Percentiles rank a stretch among this genome's conserved stretches.
These are phyloP conservation scores for Sisymbrium altissimum DNA, from an alignment of 345 rosid species.

Conservation along the genomic window DNA sequence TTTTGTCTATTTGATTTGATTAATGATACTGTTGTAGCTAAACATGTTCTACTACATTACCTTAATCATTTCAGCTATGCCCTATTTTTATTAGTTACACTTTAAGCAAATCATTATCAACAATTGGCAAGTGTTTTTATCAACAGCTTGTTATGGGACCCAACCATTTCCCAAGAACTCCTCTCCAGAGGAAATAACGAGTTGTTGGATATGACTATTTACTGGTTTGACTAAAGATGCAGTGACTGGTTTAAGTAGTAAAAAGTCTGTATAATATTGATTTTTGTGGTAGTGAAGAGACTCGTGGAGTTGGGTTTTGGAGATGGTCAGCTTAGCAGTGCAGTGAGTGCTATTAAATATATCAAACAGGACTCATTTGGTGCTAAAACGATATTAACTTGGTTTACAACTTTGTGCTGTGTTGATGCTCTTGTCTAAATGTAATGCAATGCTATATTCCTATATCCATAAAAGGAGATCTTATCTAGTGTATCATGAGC, in stretches of 20 bases:
- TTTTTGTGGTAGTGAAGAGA: slow-evolving; percentile 54
- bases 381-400: not conserved
- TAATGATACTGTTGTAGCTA: no score
- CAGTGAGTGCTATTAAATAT: slow-evolving; percentile 61
- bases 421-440: no score
- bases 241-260: not conserved
- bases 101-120: slow-evolving; percentile 9
- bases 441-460: no score
- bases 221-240: not conserved
- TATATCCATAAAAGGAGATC: no score
- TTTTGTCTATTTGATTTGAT: no score
- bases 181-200: slow-evolving; percentile 79
- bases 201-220: not conserved
- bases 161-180: slow-evolving; percentile 84
- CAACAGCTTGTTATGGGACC: slow-evolving; percentile 97
- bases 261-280: slow-evolving; percentile 4
- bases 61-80: not conserved
- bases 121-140: slow-evolving; percentile 74
- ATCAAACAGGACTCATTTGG: slow-evolving; percentile 6
- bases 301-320: slow-evolving; percentile 96
- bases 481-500: no score
- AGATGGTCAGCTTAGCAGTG: slow-evolving; percentile 56
- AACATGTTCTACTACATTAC: not conserved
- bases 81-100: not conserved
- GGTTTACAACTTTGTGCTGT: no score